Evolutionary conservation across 352 stramenopile genomes (phyloP), one percentile per base, ranked within the genome.

Genomic region (Pythium catenulatum): DNA sequence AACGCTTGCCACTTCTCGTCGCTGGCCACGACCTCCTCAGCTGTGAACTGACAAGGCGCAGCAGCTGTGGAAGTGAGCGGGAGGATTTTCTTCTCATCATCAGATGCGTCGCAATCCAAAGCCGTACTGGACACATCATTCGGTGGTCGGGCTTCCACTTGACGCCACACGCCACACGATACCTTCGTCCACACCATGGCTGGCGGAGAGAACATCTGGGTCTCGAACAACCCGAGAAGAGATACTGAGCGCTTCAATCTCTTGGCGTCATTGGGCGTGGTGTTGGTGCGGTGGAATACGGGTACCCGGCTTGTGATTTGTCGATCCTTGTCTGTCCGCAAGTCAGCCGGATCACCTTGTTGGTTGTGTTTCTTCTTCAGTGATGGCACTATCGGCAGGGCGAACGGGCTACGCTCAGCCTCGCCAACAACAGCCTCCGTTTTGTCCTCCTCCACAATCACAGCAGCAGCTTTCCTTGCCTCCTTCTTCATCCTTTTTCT

Each of bases 1-100:
- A 92, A 91, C n/a, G 48, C 52, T 46, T 77, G 66, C 87, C 88
- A 93, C 59, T 87, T 90, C 63, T 48, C 56, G 17, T 72, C 73
- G 13, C 56, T 72, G 7, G 30, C 27, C 6, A 81, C 6, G 7
- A 72, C 4, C 13, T 52, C 50, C 19, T 46, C 48, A 25, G 14
- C 25, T 41, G 34, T 39, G 2, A 50, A 21, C 21, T 54, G 32
- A 14, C 30, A 23, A 13, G 23, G n/a, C n/a, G n/a, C 17, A n/a
- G 36, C 39, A 27, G 2, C 14, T 4, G 11, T n/a, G 19, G 30
- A 11, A 46, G n/a, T 37, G 7, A 63, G 13, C 27, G 56, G 34
- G 19, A 41, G 17, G 5, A 63, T 30, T 14, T 63, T 58, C 19
- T 13, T 19, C 17, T 65, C 6, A n/a, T n/a, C n/a, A n/a, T n/a